A percentile compares a stretch with the other conserved stretches of the same genome.
Evolutionary conservation across 129 eudicot species (phyloP).

Genomic region (Artemisia annua): DNA sequence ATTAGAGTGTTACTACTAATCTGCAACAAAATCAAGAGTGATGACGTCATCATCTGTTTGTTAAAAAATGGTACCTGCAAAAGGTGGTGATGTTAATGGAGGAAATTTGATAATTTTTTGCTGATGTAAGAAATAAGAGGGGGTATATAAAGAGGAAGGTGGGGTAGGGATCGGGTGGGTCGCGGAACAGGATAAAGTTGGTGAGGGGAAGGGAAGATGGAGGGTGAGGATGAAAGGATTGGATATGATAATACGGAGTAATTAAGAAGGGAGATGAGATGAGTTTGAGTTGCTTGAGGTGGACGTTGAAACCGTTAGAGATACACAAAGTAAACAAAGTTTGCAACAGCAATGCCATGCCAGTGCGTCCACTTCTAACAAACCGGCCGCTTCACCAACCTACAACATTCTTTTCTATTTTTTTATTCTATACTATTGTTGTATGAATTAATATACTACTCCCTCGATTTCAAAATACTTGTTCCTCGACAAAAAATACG

Average conservation of each 20-base stretch:
- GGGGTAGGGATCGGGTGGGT: constrained; percentile 30
- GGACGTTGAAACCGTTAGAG: constrained; percentile 56
- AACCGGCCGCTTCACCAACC: constrained; percentile 47
- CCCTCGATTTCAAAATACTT: no score
- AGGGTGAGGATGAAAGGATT: constrained; percentile 14
- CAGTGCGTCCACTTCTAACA: constrained; percentile 53
- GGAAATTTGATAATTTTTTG: background rate
- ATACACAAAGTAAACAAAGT: constrained; percentile 24
- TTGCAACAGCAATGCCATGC: constrained; percentile 48
- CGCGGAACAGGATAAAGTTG: constrained; percentile 25
- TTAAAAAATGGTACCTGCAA: background rate
- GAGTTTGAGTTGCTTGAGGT: constrained; percentile 37
- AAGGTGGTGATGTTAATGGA: background rate
- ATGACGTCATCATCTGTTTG: no score
- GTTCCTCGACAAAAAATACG: no score
- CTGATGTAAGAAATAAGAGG: constrained; percentile 23
- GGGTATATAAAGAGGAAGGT: constrained; percentile 26
- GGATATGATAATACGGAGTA: constrained; percentile 8
- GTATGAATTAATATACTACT: background rate
- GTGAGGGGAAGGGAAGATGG: constrained; percentile 25
- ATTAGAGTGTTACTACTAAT: no score
- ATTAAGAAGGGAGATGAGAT: constrained; percentile 1
- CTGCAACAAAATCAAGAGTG: no score
- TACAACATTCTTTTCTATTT: constrained; percentile 17
- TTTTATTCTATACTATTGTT: background rate